Evolutionary conservation across 2,329 filamentous ascomycete genomes (phyloP).

Genomic region (Rasamsonia emersonii): DNA sequence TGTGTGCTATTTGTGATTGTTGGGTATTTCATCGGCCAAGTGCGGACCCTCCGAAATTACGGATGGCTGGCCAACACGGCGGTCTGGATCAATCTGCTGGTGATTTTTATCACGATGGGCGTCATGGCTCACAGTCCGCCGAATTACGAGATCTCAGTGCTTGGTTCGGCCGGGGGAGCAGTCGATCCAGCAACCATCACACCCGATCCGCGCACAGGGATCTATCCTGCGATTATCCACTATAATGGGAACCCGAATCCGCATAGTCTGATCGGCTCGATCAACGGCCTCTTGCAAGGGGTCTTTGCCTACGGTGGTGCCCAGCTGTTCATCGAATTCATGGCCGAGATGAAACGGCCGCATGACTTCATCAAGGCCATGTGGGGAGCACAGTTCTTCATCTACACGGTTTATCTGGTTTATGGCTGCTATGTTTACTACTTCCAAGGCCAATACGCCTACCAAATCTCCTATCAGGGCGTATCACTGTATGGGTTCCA

Average conservation of each 20-base stretch:
- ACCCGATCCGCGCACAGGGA: slow-evolving; percentile 16
- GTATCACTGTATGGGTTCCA: slow-evolving; percentile 23
- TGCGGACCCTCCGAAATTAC: slow-evolving; percentile 47
- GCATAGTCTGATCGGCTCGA: slow-evolving; percentile 34
- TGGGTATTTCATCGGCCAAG: slow-evolving; percentile 48
- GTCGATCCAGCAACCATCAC: slow-evolving; percentile 17
- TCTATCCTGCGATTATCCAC: slow-evolving; percentile 27
- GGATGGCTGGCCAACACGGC: slow-evolving; percentile 49
- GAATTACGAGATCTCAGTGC: slow-evolving; percentile 33
- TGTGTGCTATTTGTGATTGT: slow-evolving; percentile 42
- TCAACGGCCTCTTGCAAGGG: slow-evolving; percentile 46
- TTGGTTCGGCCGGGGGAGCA: slow-evolving; percentile 20
- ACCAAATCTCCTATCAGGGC: slow-evolving; percentile 10
- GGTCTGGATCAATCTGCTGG: slow-evolving; percentile 48
- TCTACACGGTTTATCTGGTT: slow-evolving; percentile 40
- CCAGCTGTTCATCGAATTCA: slow-evolving; percentile 50
- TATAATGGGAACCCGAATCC: slow-evolving; percentile 34
- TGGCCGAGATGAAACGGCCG: slow-evolving; percentile 46
- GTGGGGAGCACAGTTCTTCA: slow-evolving; percentile 39
- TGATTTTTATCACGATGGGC: slow-evolving; percentile 50
- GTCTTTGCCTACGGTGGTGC: slow-evolving; percentile 54
- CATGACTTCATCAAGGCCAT: slow-evolving; percentile 43
- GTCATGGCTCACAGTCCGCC: slow-evolving; percentile 43
- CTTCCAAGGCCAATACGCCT: slow-evolving; percentile 38
- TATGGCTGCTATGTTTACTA: slow-evolving; percentile 42